Conservation (phyloP, 495 filamentous ascomycete species). For the Corynascus novoguineensis region DNA sequence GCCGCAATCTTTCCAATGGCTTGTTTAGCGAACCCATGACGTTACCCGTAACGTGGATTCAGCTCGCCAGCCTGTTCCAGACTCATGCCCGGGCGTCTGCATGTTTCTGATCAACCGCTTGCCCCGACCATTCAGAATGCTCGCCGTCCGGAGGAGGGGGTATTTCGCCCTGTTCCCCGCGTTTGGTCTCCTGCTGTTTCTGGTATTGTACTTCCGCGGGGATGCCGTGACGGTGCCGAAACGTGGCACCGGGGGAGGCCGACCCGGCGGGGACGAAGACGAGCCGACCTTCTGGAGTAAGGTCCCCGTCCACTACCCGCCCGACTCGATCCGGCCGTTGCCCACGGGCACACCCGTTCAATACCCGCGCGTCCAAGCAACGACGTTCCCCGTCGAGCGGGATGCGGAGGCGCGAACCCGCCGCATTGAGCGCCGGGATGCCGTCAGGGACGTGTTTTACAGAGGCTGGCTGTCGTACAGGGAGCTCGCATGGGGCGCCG, state of each 20-base stretch:
- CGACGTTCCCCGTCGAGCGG: neutral
- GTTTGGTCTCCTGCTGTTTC: neutral
- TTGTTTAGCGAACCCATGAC: too few relatives aligned
- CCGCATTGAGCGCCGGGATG: neutral
- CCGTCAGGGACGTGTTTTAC: slow-evolving; percentile 57
- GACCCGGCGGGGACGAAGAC: neutral
- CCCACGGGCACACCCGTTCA: neutral
- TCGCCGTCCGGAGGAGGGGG: neutral
- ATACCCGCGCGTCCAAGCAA: neutral
- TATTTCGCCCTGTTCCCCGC: neutral
- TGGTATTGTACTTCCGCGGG: neutral
- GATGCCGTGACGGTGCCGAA: neutral
- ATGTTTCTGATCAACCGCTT: neutral
- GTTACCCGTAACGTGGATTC: too few relatives aligned
- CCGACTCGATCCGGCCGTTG: neutral
- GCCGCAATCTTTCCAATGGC: neutral
- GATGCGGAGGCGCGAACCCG: neutral
- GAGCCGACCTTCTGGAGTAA: slow-evolving; percentile 1
- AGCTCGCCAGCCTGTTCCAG: too few relatives aligned
- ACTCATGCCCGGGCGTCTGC: too few relatives aligned
- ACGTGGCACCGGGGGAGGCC: neutral
- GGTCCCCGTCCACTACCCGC: slow-evolving; percentile 2
- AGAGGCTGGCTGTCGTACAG: slow-evolving; percentile 70
- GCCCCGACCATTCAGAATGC: neutral
- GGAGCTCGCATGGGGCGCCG: slow-evolving; percentile 61